Percentiles rank a stretch among this genome's conserved stretches.
Evolutionary conservation across 2,329 filamentous ascomycete species (phyloP).

Genomic region (Akanthomyces lecanii): DNA sequence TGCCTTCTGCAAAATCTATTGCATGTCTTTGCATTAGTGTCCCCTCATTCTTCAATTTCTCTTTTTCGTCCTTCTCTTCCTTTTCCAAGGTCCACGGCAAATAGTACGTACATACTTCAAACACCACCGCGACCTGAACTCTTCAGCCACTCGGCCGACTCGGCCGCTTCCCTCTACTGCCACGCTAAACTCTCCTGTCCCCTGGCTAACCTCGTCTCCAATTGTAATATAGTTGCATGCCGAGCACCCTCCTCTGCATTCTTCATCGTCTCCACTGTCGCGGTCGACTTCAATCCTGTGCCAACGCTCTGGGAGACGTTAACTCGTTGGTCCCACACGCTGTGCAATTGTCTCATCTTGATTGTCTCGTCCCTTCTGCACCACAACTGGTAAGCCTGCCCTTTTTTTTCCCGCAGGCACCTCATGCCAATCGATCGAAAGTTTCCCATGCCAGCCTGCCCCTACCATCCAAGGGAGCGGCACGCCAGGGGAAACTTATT

Average conservation of each 20-base stretch:
- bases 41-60: constrained; percentile 14
- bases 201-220: constrained; percentile 25
- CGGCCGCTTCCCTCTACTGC: constrained; percentile 24
- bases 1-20: background rate
- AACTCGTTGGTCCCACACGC: constrained; percentile 57
- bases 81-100: constrained; percentile 21
- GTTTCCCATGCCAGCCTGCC: constrained; percentile 27
- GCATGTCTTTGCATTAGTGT: constrained; percentile 15
- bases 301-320: constrained; percentile 57
- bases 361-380: constrained; percentile 37
- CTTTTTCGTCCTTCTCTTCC: constrained; percentile 18
- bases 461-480: constrained; percentile 29
- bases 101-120: constrained; percentile 42
- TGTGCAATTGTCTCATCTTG: constrained; percentile 47
- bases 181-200: constrained; percentile 37
- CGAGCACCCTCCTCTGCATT: constrained; percentile 32
- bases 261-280: constrained; percentile 38
- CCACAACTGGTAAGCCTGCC: constrained; percentile 51
- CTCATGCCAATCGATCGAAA: constrained; percentile 23
- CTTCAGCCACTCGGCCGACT: constrained; percentile 25
- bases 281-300: constrained; percentile 40
- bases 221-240: constrained; percentile 33
- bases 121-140: constrained; percentile 36
- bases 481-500: constrained; percentile 18
- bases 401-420: constrained; percentile 22